Evolutionary conservation across 2,329 filamentous ascomycete species (phyloP).

Genomic region (Sporothrix brunneoviolacea): DNA sequence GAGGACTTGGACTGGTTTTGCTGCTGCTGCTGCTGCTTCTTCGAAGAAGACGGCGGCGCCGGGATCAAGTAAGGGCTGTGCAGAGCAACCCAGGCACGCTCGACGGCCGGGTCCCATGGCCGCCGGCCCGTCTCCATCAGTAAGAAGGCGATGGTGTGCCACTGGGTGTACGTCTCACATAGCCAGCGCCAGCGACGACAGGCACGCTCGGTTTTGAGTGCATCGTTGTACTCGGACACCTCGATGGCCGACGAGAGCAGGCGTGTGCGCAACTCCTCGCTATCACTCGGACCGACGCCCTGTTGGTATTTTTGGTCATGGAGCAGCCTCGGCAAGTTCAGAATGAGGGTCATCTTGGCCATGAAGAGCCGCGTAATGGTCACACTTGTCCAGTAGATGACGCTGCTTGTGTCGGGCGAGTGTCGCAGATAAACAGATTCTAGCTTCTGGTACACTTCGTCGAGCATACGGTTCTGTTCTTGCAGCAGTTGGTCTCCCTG

Average conservation of each 20-base stretch:
- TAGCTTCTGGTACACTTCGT: conserved; percentile 37
- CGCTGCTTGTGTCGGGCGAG: conserved; percentile 24
- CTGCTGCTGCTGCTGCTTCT: background rate
- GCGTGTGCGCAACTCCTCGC: conserved; percentile 33
- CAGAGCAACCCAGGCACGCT: conserved; percentile 42
- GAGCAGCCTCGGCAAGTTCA: conserved; percentile 65
- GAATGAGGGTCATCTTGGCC: conserved; percentile 70
- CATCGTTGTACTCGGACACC: conserved; percentile 48
- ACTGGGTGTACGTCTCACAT: conserved; percentile 52
- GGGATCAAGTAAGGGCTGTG: conserved; percentile 39
- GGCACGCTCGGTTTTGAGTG: conserved; percentile 41
- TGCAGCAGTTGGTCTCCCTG: conserved; percentile 25
- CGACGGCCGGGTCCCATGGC: conserved; percentile 38
- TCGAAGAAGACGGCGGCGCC: background rate
- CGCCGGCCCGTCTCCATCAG: conserved; percentile 44
- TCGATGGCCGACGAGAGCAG: conserved; percentile 46
- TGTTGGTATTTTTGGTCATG: conserved; percentile 12
- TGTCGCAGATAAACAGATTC: conserved; percentile 38
- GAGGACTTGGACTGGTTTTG: background rate
- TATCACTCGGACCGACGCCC: conserved; percentile 9
- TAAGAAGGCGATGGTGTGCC: conserved; percentile 51
- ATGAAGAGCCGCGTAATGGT: conserved; percentile 57
- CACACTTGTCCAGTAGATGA: conserved; percentile 33
- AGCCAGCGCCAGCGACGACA: conserved; percentile 50
- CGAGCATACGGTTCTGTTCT: conserved; percentile 37